A percentile compares a stretch with the other conserved stretches of the same genome.
Evolutionary conservation across 805 yeast species (phyloP).

Genomic region (Ogataea saltuana): DNA sequence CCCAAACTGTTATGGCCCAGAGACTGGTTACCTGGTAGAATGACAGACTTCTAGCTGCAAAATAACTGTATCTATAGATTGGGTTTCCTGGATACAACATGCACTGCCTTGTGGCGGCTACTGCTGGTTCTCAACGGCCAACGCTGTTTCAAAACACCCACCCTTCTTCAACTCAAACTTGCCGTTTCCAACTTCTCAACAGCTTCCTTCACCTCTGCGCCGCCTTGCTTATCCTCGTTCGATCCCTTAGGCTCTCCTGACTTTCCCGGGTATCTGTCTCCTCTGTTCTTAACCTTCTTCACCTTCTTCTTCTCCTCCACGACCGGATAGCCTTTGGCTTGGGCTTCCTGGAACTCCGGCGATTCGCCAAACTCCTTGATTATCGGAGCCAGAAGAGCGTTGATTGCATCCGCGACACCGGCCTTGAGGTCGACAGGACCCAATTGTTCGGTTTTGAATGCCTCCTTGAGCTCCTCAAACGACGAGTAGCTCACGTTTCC

Average conservation of each 20-base stretch:
- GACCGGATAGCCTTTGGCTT: constrained; percentile 81
- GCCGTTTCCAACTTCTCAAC: constrained; percentile 43
- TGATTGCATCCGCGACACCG: constrained; percentile 87
- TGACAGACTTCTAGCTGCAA: too few species aligned
- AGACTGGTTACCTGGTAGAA: too few species aligned
- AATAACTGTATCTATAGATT: too few species aligned
- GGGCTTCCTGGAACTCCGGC: constrained; percentile 74
- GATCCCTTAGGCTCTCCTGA: too few species aligned
- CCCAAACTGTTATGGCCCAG: too few species aligned
- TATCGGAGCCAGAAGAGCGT: constrained; percentile 79
- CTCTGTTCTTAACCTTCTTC: constrained; percentile 82
- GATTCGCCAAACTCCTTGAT: constrained; percentile 63
- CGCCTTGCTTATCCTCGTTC: constrained; percentile 34
- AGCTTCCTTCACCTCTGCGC: constrained; percentile 33
- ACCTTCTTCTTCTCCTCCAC: constrained; percentile 61
- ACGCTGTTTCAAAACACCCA: background rate
- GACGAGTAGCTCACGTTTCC: constrained; percentile 79
- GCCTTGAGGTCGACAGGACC: constrained; percentile 92
- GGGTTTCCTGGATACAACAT: too few species aligned
- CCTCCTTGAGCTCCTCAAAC: constrained; percentile 68
- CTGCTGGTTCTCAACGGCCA: too few species aligned
- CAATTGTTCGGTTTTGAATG: constrained; percentile 70
- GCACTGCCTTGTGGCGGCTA: too few species aligned
- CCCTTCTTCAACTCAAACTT: constrained; percentile 9
- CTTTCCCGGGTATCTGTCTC: constrained; percentile 81